A percentile compares a stretch with the other conserved stretches of the same genome.
phyloP scores from a whole-genome alignment of 352 stramenopile species.

The Phytopythium montanum region DNA sequence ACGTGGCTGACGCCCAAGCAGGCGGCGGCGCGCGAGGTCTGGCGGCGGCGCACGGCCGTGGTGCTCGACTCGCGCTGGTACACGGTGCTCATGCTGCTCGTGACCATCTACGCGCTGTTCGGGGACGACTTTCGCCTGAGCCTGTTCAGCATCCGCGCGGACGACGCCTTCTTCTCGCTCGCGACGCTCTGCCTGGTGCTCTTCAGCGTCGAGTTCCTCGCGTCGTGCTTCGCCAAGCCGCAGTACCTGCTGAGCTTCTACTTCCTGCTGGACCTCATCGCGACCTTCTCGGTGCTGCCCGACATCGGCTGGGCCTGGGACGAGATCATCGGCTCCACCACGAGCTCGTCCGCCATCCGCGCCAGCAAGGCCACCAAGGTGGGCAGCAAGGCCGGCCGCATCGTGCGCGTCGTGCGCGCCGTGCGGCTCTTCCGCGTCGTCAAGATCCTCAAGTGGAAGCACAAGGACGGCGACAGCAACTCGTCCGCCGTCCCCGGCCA shows the following conservation, averaged over 20 bases:
- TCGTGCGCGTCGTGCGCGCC: slow-evolving; percentile 81
- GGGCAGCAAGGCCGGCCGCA: slow-evolving; percentile 77
- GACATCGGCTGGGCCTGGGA: slow-evolving; percentile 84
- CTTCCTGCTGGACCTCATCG: slow-evolving; percentile 84
- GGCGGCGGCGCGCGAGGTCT: slow-evolving; percentile 33
- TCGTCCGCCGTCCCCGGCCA: slow-evolving; percentile 16
- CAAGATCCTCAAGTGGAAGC: slow-evolving; percentile 86
- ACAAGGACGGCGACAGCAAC: slow-evolving; percentile 50
- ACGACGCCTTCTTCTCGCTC: slow-evolving; percentile 84
- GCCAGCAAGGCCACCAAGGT: slow-evolving; percentile 67
- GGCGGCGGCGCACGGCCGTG: slow-evolving; percentile 30
- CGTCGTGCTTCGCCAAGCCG: slow-evolving; percentile 68
- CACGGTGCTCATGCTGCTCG: slow-evolving; percentile 83
- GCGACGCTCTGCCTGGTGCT: slow-evolving; percentile 86
- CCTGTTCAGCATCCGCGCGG: slow-evolving; percentile 55
- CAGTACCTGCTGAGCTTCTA: slow-evolving; percentile 91
- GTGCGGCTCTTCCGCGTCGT: slow-evolving; percentile 83
- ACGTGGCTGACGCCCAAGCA: slow-evolving; percentile 29
- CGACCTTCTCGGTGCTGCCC: slow-evolving; percentile 77
- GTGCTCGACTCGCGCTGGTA: slow-evolving; percentile 76
- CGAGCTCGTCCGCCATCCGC: slow-evolving; percentile 54
- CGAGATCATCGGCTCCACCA: slow-evolving; percentile 59
- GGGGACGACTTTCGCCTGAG: slow-evolving; percentile 89
- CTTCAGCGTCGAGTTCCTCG: slow-evolving; percentile 87
- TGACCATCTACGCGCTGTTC: slow-evolving; percentile 93